phyloP scores from a whole-genome alignment of 139 green algal genomes.

The Eudorina sp. region DNA sequence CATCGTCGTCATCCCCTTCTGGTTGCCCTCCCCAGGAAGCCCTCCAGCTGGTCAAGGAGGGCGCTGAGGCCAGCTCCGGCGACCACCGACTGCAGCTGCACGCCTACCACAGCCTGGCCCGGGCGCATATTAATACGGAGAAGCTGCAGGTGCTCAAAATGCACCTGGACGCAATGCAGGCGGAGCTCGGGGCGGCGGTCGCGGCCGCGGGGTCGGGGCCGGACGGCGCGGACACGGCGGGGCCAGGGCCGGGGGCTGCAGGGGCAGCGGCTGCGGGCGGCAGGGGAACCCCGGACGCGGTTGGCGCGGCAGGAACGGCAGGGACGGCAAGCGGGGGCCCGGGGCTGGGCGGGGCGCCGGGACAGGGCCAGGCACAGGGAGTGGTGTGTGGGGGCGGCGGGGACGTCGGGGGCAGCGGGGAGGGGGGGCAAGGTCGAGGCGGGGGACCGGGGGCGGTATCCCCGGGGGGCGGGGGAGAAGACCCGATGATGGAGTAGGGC shows the following conservation, averaged over 20 bases:
- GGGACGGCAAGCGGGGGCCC: neutral
- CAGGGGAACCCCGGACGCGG: neutral
- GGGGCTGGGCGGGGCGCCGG: neutral
- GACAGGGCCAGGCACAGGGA: neutral
- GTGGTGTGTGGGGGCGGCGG: too few species aligned
- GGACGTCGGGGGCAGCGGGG: neutral
- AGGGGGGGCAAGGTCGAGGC: neutral
- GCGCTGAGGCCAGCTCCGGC: neutral
- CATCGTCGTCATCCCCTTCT: too few species aligned
- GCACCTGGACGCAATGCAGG: slow-evolving; percentile 83
- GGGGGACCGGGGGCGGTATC: neutral
- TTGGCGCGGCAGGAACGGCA: neutral
- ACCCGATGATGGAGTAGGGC: slow-evolving; percentile 2
- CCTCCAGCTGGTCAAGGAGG: slow-evolving; percentile 34
- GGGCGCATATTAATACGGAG: slow-evolving; percentile 45
- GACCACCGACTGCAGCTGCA: slow-evolving; percentile 37
- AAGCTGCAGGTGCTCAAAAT: slow-evolving; percentile 82
- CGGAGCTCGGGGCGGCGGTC: slow-evolving; percentile 59
- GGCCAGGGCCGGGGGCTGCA: neutral
- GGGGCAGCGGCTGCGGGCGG: neutral
- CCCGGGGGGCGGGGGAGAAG: neutral
- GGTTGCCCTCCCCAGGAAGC: slow-evolving; percentile 24
- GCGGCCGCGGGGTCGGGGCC: neutral
- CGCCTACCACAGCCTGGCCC: slow-evolving; percentile 36
- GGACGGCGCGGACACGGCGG: neutral